phyloP scores from a whole-genome alignment of 169 alveolate genomes.

The Cryptosporidium viatorum region DNA sequence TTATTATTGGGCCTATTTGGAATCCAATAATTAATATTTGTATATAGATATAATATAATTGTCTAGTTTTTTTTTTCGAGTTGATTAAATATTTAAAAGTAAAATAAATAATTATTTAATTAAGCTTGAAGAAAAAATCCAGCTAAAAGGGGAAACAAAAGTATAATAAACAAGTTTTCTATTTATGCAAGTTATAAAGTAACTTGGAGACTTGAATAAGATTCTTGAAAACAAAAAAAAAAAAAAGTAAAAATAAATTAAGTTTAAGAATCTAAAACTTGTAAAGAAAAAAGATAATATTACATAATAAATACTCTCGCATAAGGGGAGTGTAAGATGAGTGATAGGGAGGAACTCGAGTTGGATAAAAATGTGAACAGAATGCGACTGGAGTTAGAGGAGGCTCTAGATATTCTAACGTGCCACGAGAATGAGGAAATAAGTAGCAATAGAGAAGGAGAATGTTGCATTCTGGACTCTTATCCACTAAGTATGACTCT shows the following conservation, averaged over 20 bases:
- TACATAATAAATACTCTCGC: slow-evolving; percentile 3
- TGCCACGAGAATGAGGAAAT: slow-evolving; percentile 16
- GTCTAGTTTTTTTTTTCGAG: neutral
- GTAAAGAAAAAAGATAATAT: neutral
- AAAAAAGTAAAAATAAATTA: neutral
- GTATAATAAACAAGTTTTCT: neutral
- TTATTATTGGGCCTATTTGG: neutral
- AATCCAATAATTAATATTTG: neutral
- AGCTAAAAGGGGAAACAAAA: neutral
- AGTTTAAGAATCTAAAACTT: neutral
- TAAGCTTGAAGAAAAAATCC: neutral
- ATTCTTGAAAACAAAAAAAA: neutral
- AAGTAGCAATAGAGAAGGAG: neutral
- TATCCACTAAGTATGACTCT: slow-evolving; percentile 50
- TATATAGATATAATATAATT: no score
- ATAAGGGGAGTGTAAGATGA: slow-evolving; percentile 19
- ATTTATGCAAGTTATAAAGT: neutral
- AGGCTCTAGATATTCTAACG: slow-evolving; percentile 17
- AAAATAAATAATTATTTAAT: no score
- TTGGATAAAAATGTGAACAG: slow-evolving; percentile 25
- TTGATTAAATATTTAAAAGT: neutral
- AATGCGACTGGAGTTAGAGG: slow-evolving; percentile 50
- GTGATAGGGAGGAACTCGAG: slow-evolving; percentile 28
- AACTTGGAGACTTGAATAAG: neutral
- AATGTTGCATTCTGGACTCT: slow-evolving; percentile 35